Evolutionary conservation across 768 basidiomycete genomes (phyloP), one percentile per base, ranked within the genome.

Genomic region (Harrya chromipes): DNA sequence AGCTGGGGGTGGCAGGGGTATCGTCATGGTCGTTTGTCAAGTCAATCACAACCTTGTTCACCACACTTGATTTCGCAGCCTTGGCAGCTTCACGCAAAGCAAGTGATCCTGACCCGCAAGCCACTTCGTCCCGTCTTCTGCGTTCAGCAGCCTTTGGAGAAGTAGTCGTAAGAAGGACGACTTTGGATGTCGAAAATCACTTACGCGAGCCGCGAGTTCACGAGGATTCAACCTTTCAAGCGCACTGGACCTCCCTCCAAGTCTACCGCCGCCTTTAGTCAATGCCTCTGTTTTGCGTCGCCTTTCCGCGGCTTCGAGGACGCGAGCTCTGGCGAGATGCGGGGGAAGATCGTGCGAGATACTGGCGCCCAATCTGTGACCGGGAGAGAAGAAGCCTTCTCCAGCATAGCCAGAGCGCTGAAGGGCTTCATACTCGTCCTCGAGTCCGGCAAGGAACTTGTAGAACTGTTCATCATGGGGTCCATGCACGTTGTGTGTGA

Each of bases 391-490:
- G 77, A 97, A 97, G 3, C 94, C 94, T 67, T 97, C 94, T 13
- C 94, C 93, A 6, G 85, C 74, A 66, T 94, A 97, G 0, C 94
- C 94, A 13, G 82, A 83, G 17, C 82, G 75, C 56, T 84, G 82
- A 6, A 97, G 75, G 3, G 76, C 82, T 35, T 89, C 87, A 57
- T 85, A 94, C 70, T 97, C 94, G 47, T 92, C 86, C 61, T 93
- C 86, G 3, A 95, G 74, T 19, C 75, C 78, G 3, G 79, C 72
- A 5, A 90, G 78, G 56, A 80, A 79, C 48, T 85, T 83, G 72
- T 90, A 88, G 57, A 93, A 89, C 44, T 77, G 80, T 43, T 90
- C 85, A 57, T 97, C 90, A 57, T 97, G 94, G 6, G 92, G 87
- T 4, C 91, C 90, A 60, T 92, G 89, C 8, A 87, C 82, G 61